Base-by-base conservation (phyloP, 2,329 filamentous ascomycete genomes). In the Hyphodiscus sp. region DNA sequence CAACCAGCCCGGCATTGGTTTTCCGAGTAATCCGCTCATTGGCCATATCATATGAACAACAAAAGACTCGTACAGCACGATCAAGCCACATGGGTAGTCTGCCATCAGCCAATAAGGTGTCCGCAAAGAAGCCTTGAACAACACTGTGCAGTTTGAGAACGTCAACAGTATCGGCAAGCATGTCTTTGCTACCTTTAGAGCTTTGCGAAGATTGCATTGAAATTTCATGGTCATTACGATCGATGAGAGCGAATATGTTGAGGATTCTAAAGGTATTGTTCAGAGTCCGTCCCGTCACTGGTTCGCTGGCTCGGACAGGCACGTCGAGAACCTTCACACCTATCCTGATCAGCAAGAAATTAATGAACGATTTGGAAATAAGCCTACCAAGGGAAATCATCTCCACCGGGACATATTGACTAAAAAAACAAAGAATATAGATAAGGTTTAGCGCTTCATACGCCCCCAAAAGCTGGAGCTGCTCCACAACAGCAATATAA, bases 361-460 rank as follows among this genome's bases (percentile, higher is more conserved):
- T 8, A 8, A 26, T 8, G 8, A 8, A 8, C 23, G 23, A 26
- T 4, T 26, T 4, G 23, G 4, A 26, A 6, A 16, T 38, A 49
- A 38, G 38, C 26, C 60, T 66, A 67, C 83, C 83, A 16, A 86
- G 70, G 29, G 71, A 71, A 13, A 88, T 70, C 73, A 89, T 79
- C 52, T 83, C 83, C 20, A 87, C 81, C 0, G 85, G 85, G 5
- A 87, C 74, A 52, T 82, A 76, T 52, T 82, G 81, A 42, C 81
- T 80, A 51, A 85, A 82, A 61, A 87, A 87, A 1, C 79, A 80
- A 15, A 88, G 68, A 13, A 88, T 69, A 20, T 79, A 80, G 58
- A 88, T 81, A 38, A 88, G 67, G 61, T 86, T 86, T 47, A 85
- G 67, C 0, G 84, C 83, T 51, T 83, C 78, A 13, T 64, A 63